A percentile compares a stretch with the other conserved stretches of the same genome.
These are phyloP conservation scores for Cryphonectria naterciae DNA, from an alignment of 2,329 filamentous ascomycete species.

Conservation along the genomic window DNA sequence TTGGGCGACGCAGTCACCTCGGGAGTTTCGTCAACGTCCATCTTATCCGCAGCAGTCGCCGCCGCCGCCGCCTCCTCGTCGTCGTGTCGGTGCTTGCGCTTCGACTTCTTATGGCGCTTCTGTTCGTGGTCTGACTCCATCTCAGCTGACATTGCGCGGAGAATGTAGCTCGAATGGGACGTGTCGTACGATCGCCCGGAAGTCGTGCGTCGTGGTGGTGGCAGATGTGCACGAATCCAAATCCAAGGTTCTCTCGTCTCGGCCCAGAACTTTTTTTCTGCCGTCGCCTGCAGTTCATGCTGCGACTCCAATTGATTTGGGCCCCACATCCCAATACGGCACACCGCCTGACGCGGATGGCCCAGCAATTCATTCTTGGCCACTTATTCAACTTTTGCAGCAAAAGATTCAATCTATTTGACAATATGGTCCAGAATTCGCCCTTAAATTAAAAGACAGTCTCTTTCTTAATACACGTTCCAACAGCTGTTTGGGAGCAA, in stretches of 20 bases:
- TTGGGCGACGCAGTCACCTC: conserved; percentile 18
- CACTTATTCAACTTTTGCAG: background rate
- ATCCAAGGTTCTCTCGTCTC: background rate
- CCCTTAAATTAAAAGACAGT: background rate
- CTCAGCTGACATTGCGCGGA: conserved; percentile 18
- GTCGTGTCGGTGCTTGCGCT: conserved; percentile 30
- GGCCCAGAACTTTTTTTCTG: conserved; percentile 29
- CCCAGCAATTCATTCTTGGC: background rate
- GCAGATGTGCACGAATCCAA: background rate
- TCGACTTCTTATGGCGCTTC: conserved; percentile 28
- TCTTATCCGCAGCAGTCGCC: conserved; percentile 22
- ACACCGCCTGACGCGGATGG: conserved; percentile 20
- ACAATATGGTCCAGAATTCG: background rate
- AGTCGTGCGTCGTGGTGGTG: background rate
- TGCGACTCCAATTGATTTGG: background rate
- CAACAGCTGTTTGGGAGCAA: background rate
- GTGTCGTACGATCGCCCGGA: background rate
- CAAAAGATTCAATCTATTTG: background rate
- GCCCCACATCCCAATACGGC: conserved; percentile 10
- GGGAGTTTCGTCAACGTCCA: conserved; percentile 26
- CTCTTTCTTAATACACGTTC: too few relatives aligned
- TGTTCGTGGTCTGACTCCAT: conserved; percentile 28
- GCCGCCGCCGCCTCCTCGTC: conserved; percentile 18
- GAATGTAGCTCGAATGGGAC: background rate
- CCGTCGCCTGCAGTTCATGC: conserved; percentile 4